Base-by-base conservation (phyloP, 306 rosid genomes). In the Geum urbanum region DNA sequence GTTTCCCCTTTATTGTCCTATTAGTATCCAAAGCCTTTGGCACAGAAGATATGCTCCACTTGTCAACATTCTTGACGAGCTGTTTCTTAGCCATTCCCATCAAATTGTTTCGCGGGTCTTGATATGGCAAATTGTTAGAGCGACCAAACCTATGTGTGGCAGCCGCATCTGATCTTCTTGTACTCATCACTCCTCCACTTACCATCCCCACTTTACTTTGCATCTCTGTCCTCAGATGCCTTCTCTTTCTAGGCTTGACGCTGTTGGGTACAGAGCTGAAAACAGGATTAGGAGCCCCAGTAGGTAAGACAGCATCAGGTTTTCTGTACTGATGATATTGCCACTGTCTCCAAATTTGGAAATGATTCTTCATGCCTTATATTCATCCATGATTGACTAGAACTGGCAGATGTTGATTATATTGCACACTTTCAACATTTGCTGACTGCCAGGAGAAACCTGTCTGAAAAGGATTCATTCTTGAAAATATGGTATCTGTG, bases 41-140 rank as follows among this genome's bases (percentile, higher is more conserved):
- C 8, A 40, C 48, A 67, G 72, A 72, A 70, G 81, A 70, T 27
- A 35, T 61, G 22, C 72, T 75, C 88, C 77, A 75, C 69, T 80
- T 88, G 35, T 70, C 73, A 69, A 92, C 87, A 82, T 81, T 86
- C 73, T 64, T 72, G n/a, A n/a, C 6, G 73, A 92, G 85, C 70
- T 53, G 84, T 43, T 67, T 88, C 79, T 50, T 83, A 66, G 88
- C 91, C 86, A 66, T 90, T 46, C 46, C 84, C 77, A 57, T 47
- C 86, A 92, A 75, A 18, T 77, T 68, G 56, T 70, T 85, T 69
- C 58, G 88, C 63, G 71, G 57, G 71, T 86, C 83, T 69, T 19
- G 20, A 65, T 61, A 84, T 51, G 90, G 39, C 48, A 75, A 18
- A 7, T 88, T 90, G 81, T 75, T 81, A 52, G 58, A 39, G 70